Conservation (phyloP, 1,284 basidiomycete species). For the Cryptococcus sp. region DNA sequence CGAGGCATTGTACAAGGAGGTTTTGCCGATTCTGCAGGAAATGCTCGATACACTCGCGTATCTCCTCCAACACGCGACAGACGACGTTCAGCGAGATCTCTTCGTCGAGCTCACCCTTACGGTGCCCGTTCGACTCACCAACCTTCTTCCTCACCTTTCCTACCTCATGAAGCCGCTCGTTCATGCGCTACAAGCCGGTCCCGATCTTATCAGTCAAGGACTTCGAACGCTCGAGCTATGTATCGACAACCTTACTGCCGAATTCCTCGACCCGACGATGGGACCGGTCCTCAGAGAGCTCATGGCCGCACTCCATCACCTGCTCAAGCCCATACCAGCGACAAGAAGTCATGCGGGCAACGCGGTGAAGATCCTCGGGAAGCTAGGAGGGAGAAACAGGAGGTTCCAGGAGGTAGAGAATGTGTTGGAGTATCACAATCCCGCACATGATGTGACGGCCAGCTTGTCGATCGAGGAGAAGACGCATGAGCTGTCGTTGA, state of each 20-base stretch:
- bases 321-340: constrained; percentile 84
- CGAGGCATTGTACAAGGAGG: constrained; percentile 93
- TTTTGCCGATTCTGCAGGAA: constrained; percentile 90
- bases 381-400: constrained; percentile 92
- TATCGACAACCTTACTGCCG: constrained; percentile 97
- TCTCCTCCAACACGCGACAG: constrained; percentile 74
- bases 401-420: constrained; percentile 79
- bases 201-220: constrained; percentile 92
- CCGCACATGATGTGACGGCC: constrained; percentile 63
- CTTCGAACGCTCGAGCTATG: constrained; percentile 96
- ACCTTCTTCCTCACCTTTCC: constrained; percentile 88
- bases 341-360: constrained; percentile 90
- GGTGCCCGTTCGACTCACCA: constrained; percentile 90
- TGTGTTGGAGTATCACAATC: constrained; percentile 63
- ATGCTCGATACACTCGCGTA: constrained; percentile 93
- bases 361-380: constrained; percentile 93
- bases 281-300: constrained; percentile 87
- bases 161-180: constrained; percentile 97
- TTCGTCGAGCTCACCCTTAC: constrained; percentile 97
- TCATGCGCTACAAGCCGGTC: constrained; percentile 77
- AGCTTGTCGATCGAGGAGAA: constrained; percentile 69
- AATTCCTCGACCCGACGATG: constrained; percentile 96
- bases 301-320: constrained; percentile 87
- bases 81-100: constrained; percentile 69
- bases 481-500: constrained; percentile 64